Conservation (phyloP, 1,284 basidiomycete genomes). For the Leccinum cinnamomeum region DNA sequence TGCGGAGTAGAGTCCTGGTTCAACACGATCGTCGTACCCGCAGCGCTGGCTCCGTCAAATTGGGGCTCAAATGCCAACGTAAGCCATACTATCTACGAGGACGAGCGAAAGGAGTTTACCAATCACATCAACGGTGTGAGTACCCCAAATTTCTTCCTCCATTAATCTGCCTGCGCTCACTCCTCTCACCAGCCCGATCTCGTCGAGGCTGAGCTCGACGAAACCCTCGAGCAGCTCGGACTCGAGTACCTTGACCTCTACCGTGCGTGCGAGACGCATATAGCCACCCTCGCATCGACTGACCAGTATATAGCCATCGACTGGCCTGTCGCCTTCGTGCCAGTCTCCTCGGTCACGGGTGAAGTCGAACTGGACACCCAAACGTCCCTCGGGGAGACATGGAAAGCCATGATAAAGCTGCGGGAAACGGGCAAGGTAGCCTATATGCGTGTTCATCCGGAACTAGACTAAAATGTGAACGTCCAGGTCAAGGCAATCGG, state of each 20-base stretch:
- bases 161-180: constrained; percentile 1
- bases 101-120: constrained; percentile 94
- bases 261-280: constrained; percentile 40
- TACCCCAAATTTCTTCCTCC: constrained; percentile 2
- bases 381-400: constrained; percentile 73
- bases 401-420: constrained; percentile 77
- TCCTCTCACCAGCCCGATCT: constrained; percentile 57
- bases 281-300: not conserved
- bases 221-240: constrained; percentile 71
- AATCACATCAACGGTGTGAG: constrained; percentile 92
- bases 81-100: constrained; percentile 98
- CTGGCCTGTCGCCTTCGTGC: constrained; percentile 81
- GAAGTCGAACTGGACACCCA: constrained; percentile 59
- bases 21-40: too few species aligned
- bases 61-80: constrained; percentile 90
- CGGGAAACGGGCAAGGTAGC: constrained; percentile 44
- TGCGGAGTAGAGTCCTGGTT: too few species aligned
- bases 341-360: constrained; percentile 46
- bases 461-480: not conserved
- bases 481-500: constrained; percentile 59
- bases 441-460: not conserved
- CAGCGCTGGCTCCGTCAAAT: constrained; percentile 59
- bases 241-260: constrained; percentile 81
- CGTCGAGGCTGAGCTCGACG: constrained; percentile 73
- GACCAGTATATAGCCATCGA: constrained; percentile 62